Evolutionary conservation across 768 basidiomycete genomes (phyloP), one percentile per base, ranked within the genome.

Genomic region (Russula abietina): DNA sequence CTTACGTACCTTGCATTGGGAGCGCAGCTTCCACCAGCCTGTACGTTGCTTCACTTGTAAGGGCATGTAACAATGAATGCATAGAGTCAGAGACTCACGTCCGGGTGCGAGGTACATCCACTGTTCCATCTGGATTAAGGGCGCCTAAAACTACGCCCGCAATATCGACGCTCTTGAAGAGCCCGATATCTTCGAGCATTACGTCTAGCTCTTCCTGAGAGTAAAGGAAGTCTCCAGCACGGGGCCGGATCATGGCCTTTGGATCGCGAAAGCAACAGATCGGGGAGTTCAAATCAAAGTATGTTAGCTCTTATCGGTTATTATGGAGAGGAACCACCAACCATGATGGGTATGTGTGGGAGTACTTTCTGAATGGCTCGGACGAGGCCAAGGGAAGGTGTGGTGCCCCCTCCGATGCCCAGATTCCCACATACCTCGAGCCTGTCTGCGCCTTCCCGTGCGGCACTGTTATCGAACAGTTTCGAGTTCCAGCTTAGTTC

Each of bases 361-460:
- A 81, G 75, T 3, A 73, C 77, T 33, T 75, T 76, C 61, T 79
- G 78, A 48, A 93, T 81, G 3, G 79, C 73, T 67, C 75, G 84
- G 41, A 91, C 74, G 38, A 93, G 78, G 0, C 91, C 92, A n/a
- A 88, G 65, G 62, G 83, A 88, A 5, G 92, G 91, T 0, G 92
- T 93, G 19, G 84, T 88, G 10, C 92, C 92, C 24, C 92, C 92
- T 26, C 91, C 92, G 30, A 82, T 67, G 4, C 79, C 82, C 22
- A 91, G 76, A 70, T 86, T 88, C 7, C 77, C 81, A 68, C 89
- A 92, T 14, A 92, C 71, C 70, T 91, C 89, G n/a, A 93, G 79
- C 65, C 89, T 81, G 71, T 90, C 78, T 52, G 88, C 87, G 11
- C 89, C 88, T 38, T 82, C 89, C 45, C 75, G 71, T n/a, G 83